Evolutionary conservation across 352 stramenopile species (phyloP).

Genomic region (Blastocystis hominis): DNA sequence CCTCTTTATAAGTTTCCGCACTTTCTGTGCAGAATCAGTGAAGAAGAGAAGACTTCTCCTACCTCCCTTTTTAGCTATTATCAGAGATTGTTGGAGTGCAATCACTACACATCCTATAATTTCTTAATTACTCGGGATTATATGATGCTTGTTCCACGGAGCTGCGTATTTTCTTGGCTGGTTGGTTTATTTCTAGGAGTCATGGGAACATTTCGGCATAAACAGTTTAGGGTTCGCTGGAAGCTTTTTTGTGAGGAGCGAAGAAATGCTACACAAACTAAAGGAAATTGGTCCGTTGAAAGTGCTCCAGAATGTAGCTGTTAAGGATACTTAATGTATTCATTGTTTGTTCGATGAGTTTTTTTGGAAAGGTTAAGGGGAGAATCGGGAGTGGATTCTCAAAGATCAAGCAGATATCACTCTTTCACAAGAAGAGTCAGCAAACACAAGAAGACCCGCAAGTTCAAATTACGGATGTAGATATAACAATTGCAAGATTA

Average conservation of each 20-base stretch:
- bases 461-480: neutral
- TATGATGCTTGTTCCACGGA: constrained; percentile 34
- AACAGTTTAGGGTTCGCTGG: constrained; percentile 52
- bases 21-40: neutral
- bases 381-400: neutral
- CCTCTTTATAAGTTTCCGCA: neutral
- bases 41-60: neutral
- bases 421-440: neutral
- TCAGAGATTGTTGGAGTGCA: neutral
- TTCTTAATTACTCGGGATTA: constrained; percentile 9
- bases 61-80: neutral
- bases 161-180: neutral
- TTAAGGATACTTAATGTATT: neutral
- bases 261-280: neutral
- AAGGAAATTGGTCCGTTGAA: constrained; percentile 1
- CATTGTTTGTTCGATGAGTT: constrained; percentile 22
- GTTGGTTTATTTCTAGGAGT: neutral
- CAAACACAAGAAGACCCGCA: neutral
- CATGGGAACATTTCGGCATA: constrained; percentile 10
- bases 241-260: constrained; percentile 29
- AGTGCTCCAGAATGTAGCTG: constrained; percentile 12
- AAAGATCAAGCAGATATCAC: neutral
- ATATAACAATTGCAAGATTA: constrained; percentile 13
- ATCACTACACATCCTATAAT: constrained; percentile 25
- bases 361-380: neutral